Evolutionary conservation across 2,329 filamentous ascomycete species (phyloP).

Genomic region (Colletotrichum sp.): DNA sequence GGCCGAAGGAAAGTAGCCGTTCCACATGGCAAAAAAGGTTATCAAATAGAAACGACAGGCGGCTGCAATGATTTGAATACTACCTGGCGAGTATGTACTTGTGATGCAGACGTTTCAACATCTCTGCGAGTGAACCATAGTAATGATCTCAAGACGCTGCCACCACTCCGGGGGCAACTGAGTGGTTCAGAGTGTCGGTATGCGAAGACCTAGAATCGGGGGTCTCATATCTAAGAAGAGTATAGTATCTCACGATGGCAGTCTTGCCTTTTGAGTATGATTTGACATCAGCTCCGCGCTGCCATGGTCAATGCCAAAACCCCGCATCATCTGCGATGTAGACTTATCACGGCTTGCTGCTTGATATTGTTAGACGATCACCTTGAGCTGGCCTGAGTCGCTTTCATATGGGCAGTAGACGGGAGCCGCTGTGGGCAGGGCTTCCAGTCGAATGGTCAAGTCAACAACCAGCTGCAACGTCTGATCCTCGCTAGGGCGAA

Average conservation of each 20-base stretch:
- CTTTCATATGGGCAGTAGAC: background rate
- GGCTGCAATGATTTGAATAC: too few species aligned
- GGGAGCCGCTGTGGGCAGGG: background rate
- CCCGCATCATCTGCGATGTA: background rate
- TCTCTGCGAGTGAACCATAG: background rate
- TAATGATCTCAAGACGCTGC: background rate
- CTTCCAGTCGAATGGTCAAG: background rate
- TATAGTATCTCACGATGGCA: too few species aligned
- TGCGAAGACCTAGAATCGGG: background rate
- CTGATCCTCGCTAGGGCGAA: background rate
- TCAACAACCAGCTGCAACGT: background rate
- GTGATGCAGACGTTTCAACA: background rate
- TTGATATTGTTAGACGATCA: background rate
- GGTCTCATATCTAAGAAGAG: too few species aligned
- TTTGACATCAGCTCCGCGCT: background rate
- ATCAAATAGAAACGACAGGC: too few species aligned
- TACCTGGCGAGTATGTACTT: too few species aligned
- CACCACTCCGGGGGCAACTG: background rate
- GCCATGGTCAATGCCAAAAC: background rate
- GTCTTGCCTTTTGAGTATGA: background rate
- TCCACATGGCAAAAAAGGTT: background rate
- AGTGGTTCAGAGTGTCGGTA: background rate
- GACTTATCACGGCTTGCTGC: background rate
- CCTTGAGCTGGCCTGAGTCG: background rate
- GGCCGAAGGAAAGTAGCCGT: background rate